phyloP scores from a whole-genome alignment of 2,329 filamentous ascomycete genomes.

The Cytospora schulzeri region DNA sequence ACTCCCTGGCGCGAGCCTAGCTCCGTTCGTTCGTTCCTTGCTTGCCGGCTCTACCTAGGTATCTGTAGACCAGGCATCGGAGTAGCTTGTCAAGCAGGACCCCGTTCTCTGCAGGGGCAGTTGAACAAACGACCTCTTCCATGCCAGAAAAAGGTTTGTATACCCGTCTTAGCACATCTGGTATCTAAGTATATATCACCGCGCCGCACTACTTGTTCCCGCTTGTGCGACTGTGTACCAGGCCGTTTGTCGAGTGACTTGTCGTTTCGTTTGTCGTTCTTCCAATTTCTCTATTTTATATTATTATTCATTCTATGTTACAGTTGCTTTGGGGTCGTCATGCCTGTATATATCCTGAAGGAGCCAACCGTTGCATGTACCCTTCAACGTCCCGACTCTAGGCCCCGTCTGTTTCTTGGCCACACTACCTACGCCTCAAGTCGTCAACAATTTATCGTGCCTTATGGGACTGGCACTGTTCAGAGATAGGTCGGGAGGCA shows the following conservation, averaged over 20 bases:
- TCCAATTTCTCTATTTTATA: not conserved
- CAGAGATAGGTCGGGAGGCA: not conserved
- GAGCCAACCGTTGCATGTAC: not conserved
- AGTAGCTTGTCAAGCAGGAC: slow-evolving; percentile 20
- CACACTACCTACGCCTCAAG: slow-evolving; percentile 3
- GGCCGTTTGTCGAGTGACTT: slow-evolving; percentile 16
- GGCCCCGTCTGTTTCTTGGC: not conserved
- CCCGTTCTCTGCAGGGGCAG: slow-evolving; percentile 21
- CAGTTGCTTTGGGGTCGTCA: not conserved
- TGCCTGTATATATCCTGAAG: not conserved
- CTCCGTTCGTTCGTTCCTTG: slow-evolving; percentile 10
- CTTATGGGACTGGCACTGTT: slow-evolving; percentile 4
- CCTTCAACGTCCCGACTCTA: not conserved
- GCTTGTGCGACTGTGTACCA: slow-evolving; percentile 17
- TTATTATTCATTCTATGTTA: not conserved
- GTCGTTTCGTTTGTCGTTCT: slow-evolving; percentile 4
- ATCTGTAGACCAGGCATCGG: slow-evolving; percentile 16
- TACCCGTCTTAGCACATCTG: slow-evolving; percentile 1
- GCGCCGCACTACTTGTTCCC: slow-evolving; percentile 12
- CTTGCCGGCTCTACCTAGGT: not conserved
- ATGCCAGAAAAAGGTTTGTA: not conserved
- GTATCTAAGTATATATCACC: slow-evolving; percentile 16
- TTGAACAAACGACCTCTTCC: slow-evolving; percentile 16
- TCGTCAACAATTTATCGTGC: not conserved
- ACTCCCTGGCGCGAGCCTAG: not conserved